phyloP scores from a whole-genome alignment of 1,284 basidiomycete species.

The Amylostereum areolatum region DNA sequence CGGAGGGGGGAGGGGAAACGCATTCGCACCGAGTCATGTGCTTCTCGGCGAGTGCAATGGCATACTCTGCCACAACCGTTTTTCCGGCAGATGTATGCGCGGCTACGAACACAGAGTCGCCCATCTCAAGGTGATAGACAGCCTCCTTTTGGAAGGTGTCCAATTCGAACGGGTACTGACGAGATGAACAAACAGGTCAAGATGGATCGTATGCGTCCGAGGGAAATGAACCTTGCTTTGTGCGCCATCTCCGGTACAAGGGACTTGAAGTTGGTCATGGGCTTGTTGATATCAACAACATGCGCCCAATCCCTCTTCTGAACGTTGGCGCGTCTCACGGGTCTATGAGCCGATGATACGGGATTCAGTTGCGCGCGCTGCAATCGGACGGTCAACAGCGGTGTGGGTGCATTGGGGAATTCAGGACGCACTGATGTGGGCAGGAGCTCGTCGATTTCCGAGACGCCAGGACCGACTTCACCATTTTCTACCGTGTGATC shows the following conservation, averaged over 20 bases:
- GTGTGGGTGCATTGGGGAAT: slow-evolving; percentile 4
- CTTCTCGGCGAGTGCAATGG: slow-evolving; percentile 92
- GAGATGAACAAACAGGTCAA: slow-evolving; percentile 5
- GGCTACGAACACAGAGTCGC: slow-evolving; percentile 97
- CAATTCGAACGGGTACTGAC: slow-evolving; percentile 79
- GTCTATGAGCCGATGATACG: slow-evolving; percentile 32
- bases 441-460: slow-evolving; percentile 77
- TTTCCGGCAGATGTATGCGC: slow-evolving; percentile 99
- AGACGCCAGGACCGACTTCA: slow-evolving; percentile 14
- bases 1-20: neutral
- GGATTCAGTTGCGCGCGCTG: slow-evolving; percentile 50
- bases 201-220: neutral
- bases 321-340: slow-evolving; percentile 35
- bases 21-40: slow-evolving; percentile 89
- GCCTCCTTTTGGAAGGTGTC: slow-evolving; percentile 97
- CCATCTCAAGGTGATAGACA: slow-evolving; percentile 95
- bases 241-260: slow-evolving; percentile 90
- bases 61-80: slow-evolving; percentile 98
- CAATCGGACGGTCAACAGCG: slow-evolving; percentile 2
- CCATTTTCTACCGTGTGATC: slow-evolving; percentile 5
- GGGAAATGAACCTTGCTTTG: slow-evolving; percentile 39
- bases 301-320: slow-evolving; percentile 97
- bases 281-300: slow-evolving; percentile 89
- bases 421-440: slow-evolving; percentile 63
- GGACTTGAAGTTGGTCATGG: slow-evolving; percentile 83